phyloP scores from a whole-genome alignment of 176 grass and related monocot genomes.

The Olyra latifolia region DNA sequence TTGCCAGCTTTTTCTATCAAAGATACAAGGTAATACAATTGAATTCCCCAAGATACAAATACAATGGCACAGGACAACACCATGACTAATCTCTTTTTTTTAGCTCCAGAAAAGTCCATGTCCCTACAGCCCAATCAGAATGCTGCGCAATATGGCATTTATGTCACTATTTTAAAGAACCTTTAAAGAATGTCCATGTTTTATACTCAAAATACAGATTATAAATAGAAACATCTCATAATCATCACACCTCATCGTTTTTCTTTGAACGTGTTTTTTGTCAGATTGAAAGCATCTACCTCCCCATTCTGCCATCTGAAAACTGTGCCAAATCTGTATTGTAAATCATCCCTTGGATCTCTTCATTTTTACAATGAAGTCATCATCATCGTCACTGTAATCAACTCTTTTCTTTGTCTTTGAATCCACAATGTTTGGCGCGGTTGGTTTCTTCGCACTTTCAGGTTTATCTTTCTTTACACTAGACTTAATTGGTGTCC shows the following conservation, averaged over 20 bases:
- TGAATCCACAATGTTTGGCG: slow-evolving; percentile 37
- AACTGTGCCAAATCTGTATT: neutral
- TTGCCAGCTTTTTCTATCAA: neutral
- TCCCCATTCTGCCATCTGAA: neutral
- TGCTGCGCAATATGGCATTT: neutral
- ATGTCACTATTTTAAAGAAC: slow-evolving; percentile 9
- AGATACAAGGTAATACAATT: no score
- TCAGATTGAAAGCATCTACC: neutral
- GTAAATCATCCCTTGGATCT: slow-evolving; percentile 44
- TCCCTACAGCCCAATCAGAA: neutral
- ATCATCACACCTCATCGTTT: neutral
- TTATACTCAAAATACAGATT: neutral
- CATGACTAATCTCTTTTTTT: neutral
- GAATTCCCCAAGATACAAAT: neutral
- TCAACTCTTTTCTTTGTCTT: slow-evolving; percentile 79
- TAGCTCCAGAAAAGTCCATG: neutral
- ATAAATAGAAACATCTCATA: neutral
- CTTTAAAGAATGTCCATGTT: neutral
- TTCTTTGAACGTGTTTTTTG: neutral
- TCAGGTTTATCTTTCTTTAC: slow-evolving; percentile 53
- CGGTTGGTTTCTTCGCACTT: slow-evolving; percentile 59
- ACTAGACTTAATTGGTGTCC: slow-evolving; percentile 50
- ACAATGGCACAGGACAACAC: neutral
- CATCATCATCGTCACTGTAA: slow-evolving; percentile 53
- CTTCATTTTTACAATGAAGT: slow-evolving; percentile 73